A percentile compares a stretch with the other conserved stretches of the same genome.
Conservation (phyloP, 1,284 basidiomycete genomes). For the Termitomyces sp. region DNA sequence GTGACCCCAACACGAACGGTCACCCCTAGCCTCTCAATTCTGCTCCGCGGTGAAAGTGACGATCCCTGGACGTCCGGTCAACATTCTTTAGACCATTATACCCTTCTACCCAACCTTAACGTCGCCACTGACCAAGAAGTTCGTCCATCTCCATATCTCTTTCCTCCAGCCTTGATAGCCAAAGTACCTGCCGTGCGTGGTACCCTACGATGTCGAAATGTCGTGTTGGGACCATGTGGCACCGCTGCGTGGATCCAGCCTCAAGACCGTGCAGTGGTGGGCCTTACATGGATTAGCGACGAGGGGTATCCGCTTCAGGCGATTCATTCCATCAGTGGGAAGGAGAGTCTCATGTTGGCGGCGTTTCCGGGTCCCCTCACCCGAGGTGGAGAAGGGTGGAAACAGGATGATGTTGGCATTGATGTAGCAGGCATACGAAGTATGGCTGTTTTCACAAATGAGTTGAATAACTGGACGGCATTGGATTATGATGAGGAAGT, state of each 20-base stretch:
- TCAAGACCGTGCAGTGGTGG: constrained; percentile 32
- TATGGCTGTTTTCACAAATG: constrained; percentile 23
- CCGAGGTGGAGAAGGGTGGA: constrained; percentile 18
- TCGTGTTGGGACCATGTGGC: constrained; percentile 46
- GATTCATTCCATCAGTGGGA: constrained; percentile 16
- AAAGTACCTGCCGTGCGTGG: constrained; percentile 39
- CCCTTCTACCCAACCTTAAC: constrained; percentile 30
- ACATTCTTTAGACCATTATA: constrained; percentile 44
- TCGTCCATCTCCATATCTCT: constrained; percentile 29
- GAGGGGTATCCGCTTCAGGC: constrained; percentile 15
- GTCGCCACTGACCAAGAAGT: constrained; percentile 11
- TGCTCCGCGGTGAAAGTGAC: constrained; percentile 50
- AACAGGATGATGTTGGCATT: not conserved
- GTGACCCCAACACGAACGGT: constrained; percentile 24
- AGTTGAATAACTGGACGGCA: constrained; percentile 41
- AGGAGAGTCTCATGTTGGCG: constrained; percentile 40
- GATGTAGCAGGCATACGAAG: not conserved
- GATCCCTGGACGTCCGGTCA: constrained; percentile 52
- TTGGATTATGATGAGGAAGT: constrained; percentile 53
- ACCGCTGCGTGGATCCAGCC: constrained; percentile 60
- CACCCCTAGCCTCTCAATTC: constrained; percentile 33
- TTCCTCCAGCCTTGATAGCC: constrained; percentile 35
- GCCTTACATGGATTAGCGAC: constrained; percentile 24
- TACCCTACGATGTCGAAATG: constrained; percentile 43
- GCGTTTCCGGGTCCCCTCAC: constrained; percentile 41